Conservation (phyloP, 371 early-diverging fungal species). For the Gilbertella persicaria region DNA sequence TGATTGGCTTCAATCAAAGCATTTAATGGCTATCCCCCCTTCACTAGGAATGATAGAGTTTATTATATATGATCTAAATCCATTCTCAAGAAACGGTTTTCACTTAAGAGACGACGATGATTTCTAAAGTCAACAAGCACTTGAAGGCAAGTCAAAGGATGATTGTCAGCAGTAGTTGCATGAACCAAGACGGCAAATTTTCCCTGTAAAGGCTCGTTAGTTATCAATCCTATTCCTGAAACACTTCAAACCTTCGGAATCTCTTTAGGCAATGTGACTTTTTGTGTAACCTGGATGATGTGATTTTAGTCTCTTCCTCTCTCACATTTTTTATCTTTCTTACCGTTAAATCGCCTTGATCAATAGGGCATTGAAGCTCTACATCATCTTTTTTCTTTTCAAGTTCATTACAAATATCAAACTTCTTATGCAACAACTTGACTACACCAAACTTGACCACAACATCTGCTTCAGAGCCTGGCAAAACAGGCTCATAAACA, state of each 20-base stretch:
- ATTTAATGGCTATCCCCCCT: too few species aligned
- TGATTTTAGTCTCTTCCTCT: neutral
- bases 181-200: slow-evolving; percentile 8
- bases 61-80: neutral
- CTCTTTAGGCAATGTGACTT: slow-evolving; percentile 24
- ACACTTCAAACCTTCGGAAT: slow-evolving; percentile 22
- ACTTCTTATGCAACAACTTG: slow-evolving; percentile 9
- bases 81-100: neutral
- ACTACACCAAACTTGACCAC: slow-evolving; percentile 22
- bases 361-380: slow-evolving; percentile 21
- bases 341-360: slow-evolving; percentile 13
- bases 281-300: slow-evolving; percentile 19
- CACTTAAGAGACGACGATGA: neutral
- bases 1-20: too few species aligned
- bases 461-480: slow-evolving; percentile 14
- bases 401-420: slow-evolving; percentile 22
- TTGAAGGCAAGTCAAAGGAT: slow-evolving; percentile 5
- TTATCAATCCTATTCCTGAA: slow-evolving; percentile 1
- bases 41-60: too few species aligned
- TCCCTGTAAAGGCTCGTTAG: slow-evolving; percentile 5
- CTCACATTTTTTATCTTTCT: neutral
- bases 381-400: slow-evolving; percentile 20
- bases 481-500: neutral
- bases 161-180: slow-evolving; percentile 4
- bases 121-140: slow-evolving; percentile 11